phyloP scores from a whole-genome alignment of 768 basidiomycete species.

The Lactifluus echinatus region DNA sequence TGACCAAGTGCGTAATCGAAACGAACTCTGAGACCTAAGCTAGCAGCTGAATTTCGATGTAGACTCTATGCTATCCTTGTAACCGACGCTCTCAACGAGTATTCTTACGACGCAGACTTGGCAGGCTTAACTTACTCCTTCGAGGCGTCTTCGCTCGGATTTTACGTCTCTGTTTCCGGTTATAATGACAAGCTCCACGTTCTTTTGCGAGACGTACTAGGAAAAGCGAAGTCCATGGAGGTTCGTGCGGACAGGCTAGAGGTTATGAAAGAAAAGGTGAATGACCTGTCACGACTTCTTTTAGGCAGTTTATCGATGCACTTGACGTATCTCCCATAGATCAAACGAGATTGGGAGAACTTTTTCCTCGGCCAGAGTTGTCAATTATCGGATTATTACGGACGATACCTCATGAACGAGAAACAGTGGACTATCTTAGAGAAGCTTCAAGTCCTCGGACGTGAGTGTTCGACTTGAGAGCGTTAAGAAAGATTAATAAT shows the following conservation, averaged over 20 bases:
- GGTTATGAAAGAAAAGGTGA: slow-evolving; percentile 79
- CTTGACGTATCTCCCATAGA: slow-evolving; percentile 32
- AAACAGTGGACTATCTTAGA: slow-evolving; percentile 72
- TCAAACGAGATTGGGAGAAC: slow-evolving; percentile 74
- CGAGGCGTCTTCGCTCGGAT: slow-evolving; percentile 49
- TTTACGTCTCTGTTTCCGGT: slow-evolving; percentile 63
- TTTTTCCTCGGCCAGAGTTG: slow-evolving; percentile 82
- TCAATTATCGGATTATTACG: slow-evolving; percentile 67
- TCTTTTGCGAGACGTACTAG: slow-evolving; percentile 62
- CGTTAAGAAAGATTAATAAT: neutral
- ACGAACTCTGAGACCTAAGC: neutral
- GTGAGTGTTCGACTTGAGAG: slow-evolving; percentile 37
- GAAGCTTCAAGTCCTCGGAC: slow-evolving; percentile 60
- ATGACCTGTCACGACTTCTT: slow-evolving; percentile 14
- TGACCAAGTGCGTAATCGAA: slow-evolving; percentile 50
- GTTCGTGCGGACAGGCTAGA: slow-evolving; percentile 65
- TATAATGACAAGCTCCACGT: slow-evolving; percentile 89
- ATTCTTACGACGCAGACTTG: slow-evolving; percentile 85
- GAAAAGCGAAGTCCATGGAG: slow-evolving; percentile 53
- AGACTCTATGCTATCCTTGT: slow-evolving; percentile 82
- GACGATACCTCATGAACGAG: slow-evolving; percentile 60
- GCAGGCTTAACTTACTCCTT: slow-evolving; percentile 79
- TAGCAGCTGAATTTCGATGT: neutral
- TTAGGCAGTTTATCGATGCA: neutral
- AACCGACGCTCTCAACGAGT: slow-evolving; percentile 83